Base-by-base conservation (phyloP, 2,329 filamentous ascomycete genomes). In the Xylariaceae sp. region DNA sequence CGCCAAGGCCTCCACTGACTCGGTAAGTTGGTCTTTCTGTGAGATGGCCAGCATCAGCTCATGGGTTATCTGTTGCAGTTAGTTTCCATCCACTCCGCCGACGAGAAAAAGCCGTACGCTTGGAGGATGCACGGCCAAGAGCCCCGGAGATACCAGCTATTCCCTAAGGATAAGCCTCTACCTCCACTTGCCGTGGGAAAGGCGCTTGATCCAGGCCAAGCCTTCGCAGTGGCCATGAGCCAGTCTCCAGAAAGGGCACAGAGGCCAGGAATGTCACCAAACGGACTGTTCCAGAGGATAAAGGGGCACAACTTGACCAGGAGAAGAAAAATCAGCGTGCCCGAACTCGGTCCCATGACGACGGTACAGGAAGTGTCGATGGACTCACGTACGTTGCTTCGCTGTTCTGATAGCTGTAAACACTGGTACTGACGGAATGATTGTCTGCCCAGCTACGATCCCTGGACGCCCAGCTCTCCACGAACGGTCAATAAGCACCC, bases 361-460 rank as follows among this genome's bases (percentile, higher is more conserved):
- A 83, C 79, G 2, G 79, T 83, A 11, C 78, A 83, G 47, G 80
- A 83, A 54, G 62, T 73, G 34, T 60, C 76, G 36, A 83, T 84
- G 78, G 81, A 85, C 61, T 84, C 81, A 52, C 81, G 81, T 85
- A 67, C 66, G 80, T 67, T 24, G 9, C 5, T 24, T 17, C 31
- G n/a, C 24, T 24, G 17, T 27, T 12, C 31, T 17, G 27, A 15
- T n/a, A n/a, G n/a, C n/a, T 30, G 18, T 34, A 33, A 13, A 17
- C 23, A n/a, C 17, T 29, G 19, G 31, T 35, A 36, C 53, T 55
- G 35, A 61, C 52, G n/a, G 34, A 31, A 27, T n/a, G n/a, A n/a
- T n/a, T n/a, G n/a, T n/a, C n/a, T n/a, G n/a, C 31, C 3, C 48
- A 83, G 79, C 81, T 46, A 83, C 81, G 18, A 81, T 84, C 49